Percentiles rank a stretch among this genome's conserved stretches.
Evolutionary conservation across 1,139 yeast genomes (phyloP).

Genomic region (Lodderomyces pseudojiufengensis): DNA sequence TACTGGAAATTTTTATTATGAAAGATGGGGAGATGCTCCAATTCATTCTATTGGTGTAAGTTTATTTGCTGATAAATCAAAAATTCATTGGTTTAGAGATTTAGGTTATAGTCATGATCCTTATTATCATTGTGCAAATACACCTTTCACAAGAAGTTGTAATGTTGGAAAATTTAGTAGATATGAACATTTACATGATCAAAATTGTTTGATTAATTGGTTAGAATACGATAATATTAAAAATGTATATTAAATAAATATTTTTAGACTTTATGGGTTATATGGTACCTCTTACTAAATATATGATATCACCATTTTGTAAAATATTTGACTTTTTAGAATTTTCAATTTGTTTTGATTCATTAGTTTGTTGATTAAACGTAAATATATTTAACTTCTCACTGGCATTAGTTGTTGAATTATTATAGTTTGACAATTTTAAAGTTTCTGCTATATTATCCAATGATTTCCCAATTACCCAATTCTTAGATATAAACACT

Average conservation of each 20-base stretch:
- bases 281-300: constrained; percentile 52
- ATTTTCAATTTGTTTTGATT: constrained; percentile 19
- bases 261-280: constrained; percentile 6
- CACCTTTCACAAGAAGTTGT: constrained; percentile 28
- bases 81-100: constrained; percentile 85
- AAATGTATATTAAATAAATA: constrained; percentile 9
- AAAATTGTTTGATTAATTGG: constrained; percentile 77
- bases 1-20: constrained; percentile 79
- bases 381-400: constrained; percentile 46
- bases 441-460: constrained; percentile 62
- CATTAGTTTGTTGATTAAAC: constrained; percentile 21
- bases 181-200: constrained; percentile 45
- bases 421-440: constrained; percentile 55
- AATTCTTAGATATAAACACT: constrained; percentile 53
- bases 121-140: constrained; percentile 67
- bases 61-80: constrained; percentile 64
- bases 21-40: constrained; percentile 93
- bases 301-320: constrained; percentile 49
- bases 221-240: constrained; percentile 38
- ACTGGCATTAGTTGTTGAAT: constrained; percentile 40
- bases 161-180: constrained; percentile 29
- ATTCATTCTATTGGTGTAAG: constrained; percentile 76
- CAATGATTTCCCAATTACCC: constrained; percentile 77
- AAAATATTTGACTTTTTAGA: constrained; percentile 22
- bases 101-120: constrained; percentile 79